Base-by-base conservation (phyloP, 2,329 filamentous ascomycete genomes). In the Akanthomyces uredinophilus region DNA sequence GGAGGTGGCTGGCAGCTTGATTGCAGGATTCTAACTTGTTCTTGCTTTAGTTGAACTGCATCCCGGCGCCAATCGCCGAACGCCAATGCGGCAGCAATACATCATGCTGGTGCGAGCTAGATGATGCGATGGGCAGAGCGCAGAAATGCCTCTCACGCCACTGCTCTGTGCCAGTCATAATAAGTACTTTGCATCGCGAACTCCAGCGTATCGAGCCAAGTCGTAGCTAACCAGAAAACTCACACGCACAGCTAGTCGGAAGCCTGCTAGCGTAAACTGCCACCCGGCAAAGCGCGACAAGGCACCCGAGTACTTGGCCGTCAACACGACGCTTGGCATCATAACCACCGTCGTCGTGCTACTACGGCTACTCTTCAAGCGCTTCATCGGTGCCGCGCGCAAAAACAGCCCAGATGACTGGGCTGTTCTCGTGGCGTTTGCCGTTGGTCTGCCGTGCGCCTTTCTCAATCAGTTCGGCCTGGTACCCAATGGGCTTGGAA, bases 401-500 rank as follows among this genome's bases (percentile, higher is more conserved):
- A 63, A 67, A 1, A 71, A 75, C 47, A 71, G 65, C 2, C 53
- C 73, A 7, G 72, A 73, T 62, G 71, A 73, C 63, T 71, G 68
- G 67, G 65, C 68, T 44, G 67, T 70, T 20, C 54, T 73, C 32
- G 35, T 64, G 20, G 63, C 68, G 18, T 60, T 70, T n/a, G 16
- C 66, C 46, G 54, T 65, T 8, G 69, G 68, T 3, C 66, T 71
- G 4, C 69, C 68, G 1, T 64, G 63, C 37, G 67, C 69, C 1
- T 65, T 72, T 4, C 66, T 73, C 50, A 64, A 70, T 59, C 62
- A 65, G 3, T 57, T 66, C 32, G 68, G 70, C 27, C 59, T 68
- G 20, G 65, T 63, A 5, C 64, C 70, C 44, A 68, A 74, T 27
- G 79, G 79, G 8, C 67, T 80, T 1, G 78, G 78, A 7, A 71